A percentile compares a stretch with the other conserved stretches of the same genome.
These are phyloP conservation scores for Paecilomyces niveus DNA, from an alignment of 2,329 filamentous ascomycete genomes.

Conservation along the genomic window DNA sequence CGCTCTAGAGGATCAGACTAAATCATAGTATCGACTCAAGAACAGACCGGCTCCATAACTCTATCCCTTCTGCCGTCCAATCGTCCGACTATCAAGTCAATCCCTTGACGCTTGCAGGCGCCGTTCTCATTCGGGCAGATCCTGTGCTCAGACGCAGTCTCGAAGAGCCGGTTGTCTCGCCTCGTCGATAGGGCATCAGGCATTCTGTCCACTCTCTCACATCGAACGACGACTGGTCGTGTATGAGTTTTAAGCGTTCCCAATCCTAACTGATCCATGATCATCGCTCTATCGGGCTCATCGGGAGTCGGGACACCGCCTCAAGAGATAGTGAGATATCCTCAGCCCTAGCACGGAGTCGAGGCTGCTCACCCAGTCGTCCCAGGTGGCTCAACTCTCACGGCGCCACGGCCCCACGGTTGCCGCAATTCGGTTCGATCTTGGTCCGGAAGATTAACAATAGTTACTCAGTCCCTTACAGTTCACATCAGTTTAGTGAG, in stretches of 20 bases:
- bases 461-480: neutral
- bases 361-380: neutral
- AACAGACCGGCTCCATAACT: neutral
- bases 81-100: neutral
- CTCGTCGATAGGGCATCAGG: neutral
- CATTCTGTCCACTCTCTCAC: neutral
- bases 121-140: neutral
- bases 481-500: neutral
- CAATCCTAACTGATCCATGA: neutral
- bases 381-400: neutral
- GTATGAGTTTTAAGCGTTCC: neutral
- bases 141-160: neutral
- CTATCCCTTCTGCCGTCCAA: neutral
- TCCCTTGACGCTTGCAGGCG: neutral
- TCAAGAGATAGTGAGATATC: neutral
- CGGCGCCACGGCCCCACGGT: neutral
- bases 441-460: neutral
- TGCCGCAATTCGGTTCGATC: neutral
- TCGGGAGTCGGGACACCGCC: neutral
- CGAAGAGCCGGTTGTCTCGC: neutral
- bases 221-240: neutral
- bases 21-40: neutral
- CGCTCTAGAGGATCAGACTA: neutral
- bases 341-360: neutral
- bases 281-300: neutral